A percentile compares a stretch with the other conserved stretches of the same genome.
Evolutionary conservation across 116 monocot genomes (phyloP).

Genomic region (Papilionanthe hybrid): DNA sequence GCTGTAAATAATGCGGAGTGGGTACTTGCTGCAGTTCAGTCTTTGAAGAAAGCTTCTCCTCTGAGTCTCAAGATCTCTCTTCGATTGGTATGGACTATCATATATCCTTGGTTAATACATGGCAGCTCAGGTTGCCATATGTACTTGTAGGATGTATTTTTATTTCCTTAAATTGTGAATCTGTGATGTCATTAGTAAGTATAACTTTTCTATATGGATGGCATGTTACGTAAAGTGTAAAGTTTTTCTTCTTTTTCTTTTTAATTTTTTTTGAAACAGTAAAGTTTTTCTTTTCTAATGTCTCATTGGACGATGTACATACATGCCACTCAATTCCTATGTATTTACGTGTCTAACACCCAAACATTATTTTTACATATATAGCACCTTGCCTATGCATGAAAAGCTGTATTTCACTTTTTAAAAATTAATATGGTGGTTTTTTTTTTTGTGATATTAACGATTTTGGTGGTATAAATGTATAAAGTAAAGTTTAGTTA

Average conservation of each 20-base stretch:
- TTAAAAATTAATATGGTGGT: no score
- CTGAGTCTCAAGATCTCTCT: constrained; percentile 84
- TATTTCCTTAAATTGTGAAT: not conserved
- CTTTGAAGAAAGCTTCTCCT: constrained; percentile 88
- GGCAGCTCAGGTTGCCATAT: not conserved
- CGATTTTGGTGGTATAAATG: no score
- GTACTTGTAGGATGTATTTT: not conserved
- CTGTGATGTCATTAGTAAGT: not conserved
- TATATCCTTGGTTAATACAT: not conserved
- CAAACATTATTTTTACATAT: no score
- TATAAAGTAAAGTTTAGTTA: no score
- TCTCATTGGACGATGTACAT: no score
- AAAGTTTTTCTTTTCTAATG: no score
- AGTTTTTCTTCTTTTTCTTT: not conserved
- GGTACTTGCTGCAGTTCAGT: constrained; percentile 58
- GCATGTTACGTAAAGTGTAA: not conserved
- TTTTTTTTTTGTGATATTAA: no score
- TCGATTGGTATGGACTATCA: constrained; percentile 53
- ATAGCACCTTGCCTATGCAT: no score
- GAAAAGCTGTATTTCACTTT: no score
- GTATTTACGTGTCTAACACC: no score
- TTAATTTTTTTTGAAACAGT: no score
- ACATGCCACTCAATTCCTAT: no score
- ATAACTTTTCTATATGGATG: not conserved
- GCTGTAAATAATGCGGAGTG: constrained; percentile 39